Evolutionary conservation across 1,139 yeast genomes (phyloP), one percentile per base, ranked within the genome.

Genomic region (Blastobotrys illinoisensis): DNA sequence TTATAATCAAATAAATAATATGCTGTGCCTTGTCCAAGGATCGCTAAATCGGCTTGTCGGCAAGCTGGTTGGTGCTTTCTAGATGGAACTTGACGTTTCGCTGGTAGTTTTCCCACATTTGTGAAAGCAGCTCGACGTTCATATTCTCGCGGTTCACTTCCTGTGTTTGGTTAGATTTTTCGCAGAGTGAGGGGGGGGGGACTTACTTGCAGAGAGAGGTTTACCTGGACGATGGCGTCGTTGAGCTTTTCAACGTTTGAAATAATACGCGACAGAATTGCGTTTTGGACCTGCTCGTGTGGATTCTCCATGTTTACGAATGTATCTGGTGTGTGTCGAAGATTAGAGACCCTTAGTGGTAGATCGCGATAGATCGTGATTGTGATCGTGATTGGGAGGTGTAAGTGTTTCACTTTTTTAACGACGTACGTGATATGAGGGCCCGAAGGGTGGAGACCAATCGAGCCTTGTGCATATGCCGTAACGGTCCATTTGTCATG

Each of bases 241-340:
- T 87, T 88, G 60, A 88, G 74, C 58, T 83, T 76, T 66, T 85
- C 90, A 70, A 88, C 82, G 62, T 88, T 88, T 67, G 80, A 82
- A 54, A 87, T 83, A 43, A 89, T 87, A 60, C 97, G 81, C 21
- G 89, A 80, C 56, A 88, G 76, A 46, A 89, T 75, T 16, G 90
- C 90, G 59, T 82, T 85, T 65, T 90, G 97, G 7, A 83, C 88
- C 66, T 86, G 88, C 64, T 88, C 95, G 66, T 89, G 95, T 2
- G 97, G 97, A 64, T 89, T 89, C 71, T 88, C 93, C 95, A 88
- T 86, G 44, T 55, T 13, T 5, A 11, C 16, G n/a, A 1, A 3
- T 14, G 28, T 5, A 13, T n/a, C n/a, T n/a, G n/a, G n/a, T n/a
- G n/a, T n/a, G 26, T 43, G 28, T 16, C 20, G n/a, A 4, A 32